Evolutionary conservation across 257 asterid genomes (phyloP).

Genomic region (Penstemon davidsonii): DNA sequence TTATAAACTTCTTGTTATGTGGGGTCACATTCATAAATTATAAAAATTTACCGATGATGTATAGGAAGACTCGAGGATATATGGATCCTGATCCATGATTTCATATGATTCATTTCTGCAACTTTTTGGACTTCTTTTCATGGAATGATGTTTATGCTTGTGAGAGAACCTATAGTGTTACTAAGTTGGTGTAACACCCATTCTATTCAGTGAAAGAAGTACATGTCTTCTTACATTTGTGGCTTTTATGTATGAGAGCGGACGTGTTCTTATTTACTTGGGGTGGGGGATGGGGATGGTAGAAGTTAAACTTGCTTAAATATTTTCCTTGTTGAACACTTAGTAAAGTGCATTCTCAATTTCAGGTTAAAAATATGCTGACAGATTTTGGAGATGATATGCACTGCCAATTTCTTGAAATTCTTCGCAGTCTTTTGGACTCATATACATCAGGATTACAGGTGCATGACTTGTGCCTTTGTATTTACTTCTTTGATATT

Average conservation of each 20-base stretch:
- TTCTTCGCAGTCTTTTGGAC: conserved; percentile 93
- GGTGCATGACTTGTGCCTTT: conserved; percentile 39
- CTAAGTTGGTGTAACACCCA: not conserved
- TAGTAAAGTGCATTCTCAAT: conserved; percentile 16
- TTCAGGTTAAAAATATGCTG: conserved; percentile 90
- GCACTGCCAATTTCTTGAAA: conserved; percentile 98
- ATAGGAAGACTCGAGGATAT: not conserved
- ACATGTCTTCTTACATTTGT: not conserved
- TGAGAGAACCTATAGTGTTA: not conserved
- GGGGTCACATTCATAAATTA: not conserved
- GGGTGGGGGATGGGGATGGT: too few species aligned
- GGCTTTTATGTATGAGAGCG: not conserved
- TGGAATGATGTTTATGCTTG: conserved; percentile 3
- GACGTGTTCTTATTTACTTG: too few species aligned
- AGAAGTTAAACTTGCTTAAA: not conserved
- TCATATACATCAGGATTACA: conserved; percentile 45
- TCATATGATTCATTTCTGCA: conserved; percentile 7
- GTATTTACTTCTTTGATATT: conserved; percentile 1
- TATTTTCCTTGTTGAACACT: not conserved
- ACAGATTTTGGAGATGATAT: conserved; percentile 90
- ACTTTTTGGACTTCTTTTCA: conserved; percentile 1
- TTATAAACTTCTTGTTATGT: not conserved
- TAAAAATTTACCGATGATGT: not conserved
- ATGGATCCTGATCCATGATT: not conserved
- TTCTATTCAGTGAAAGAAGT: not conserved